Evolutionary conservation across 2,329 filamentous ascomycete species (phyloP), one percentile per base, ranked within the genome.

Genomic region (Thielaviopsis ethacetica): DNA sequence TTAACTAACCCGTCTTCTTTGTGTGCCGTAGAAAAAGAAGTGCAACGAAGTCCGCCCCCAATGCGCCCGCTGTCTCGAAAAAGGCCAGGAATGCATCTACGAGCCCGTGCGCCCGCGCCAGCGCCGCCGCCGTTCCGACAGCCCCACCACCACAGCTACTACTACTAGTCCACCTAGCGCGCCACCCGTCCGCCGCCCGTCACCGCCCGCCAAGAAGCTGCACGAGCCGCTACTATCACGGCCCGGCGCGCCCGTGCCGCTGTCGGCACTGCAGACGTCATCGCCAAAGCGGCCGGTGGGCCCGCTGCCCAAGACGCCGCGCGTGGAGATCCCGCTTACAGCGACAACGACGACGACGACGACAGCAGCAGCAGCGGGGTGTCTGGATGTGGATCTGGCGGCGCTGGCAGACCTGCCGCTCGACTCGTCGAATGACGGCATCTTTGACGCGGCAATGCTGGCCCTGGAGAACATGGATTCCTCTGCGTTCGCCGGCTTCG

Each of bases 21-120:
- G 10, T 15, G 13, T n/a, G 12, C 9, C 30, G 62, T 61, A 80
- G 77, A 80, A 81, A 67, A 81, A 81, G 66, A 80, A 80, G 68
- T 80, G 77, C 64, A 75, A 80, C 64, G 77, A 80, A 66, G 69
- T 67, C 38, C 73, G 76, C 7, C 77, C 77, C 2, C 68, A 71
- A 53, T 80, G 77, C 64, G 69, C 73, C 22, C 75, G 77, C 49
- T 80, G 77, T 66, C 64, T 68, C 50, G 77, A 80, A 65, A 71
- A 73, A 49, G 70, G 70, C 55, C 69, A 75, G 53, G 71, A 74
- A 22, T 80, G 77, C 64, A 67, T 70, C 2, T 81, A 81, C 62
- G 77, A 79, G 60, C 68, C 73, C 47, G 71, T 78, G 21, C 69
- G 66, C 61, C 71, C 68, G 61, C 71, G 69, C 34, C 71, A 71